Conservation (phyloP, 345 rosid genomes). For the Chamaenerion angustifolium region DNA sequence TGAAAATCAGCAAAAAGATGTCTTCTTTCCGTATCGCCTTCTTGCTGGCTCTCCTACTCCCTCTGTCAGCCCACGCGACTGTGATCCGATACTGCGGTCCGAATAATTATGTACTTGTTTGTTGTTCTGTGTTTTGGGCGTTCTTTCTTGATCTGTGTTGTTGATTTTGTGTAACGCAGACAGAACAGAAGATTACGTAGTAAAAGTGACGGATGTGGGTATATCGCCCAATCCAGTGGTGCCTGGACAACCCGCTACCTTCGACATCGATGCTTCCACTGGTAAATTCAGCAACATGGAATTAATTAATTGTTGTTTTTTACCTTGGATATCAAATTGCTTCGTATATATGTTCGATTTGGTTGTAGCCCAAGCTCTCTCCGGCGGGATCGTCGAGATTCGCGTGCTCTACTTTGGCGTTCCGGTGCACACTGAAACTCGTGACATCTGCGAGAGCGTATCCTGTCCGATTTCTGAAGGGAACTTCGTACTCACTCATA, state of each 20-base stretch:
- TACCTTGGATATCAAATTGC: not conserved
- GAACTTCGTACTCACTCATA: conserved; percentile 49
- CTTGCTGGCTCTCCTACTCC: too few species aligned
- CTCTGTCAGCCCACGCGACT: too few species aligned
- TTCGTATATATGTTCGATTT: not conserved
- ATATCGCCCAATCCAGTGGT: conserved; percentile 49
- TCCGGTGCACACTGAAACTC: conserved; percentile 40
- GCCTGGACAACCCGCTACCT: conserved; percentile 36
- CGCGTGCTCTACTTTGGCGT: conserved; percentile 30
- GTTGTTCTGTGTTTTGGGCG: not conserved
- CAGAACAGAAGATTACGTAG: conserved; percentile 23
- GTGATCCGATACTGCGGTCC: not conserved
- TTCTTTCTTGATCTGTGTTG: not conserved
- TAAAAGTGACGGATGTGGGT: conserved; percentile 32
- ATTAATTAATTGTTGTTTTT: too few species aligned
- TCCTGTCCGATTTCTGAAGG: conserved; percentile 41
- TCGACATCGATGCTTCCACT: conserved; percentile 42
- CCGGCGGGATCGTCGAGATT: conserved; percentile 42
- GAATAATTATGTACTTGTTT: not conserved
- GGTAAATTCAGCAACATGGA: too few species aligned
- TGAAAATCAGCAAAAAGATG: too few species aligned
- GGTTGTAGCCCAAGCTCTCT: conserved; percentile 26
- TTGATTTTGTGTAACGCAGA: conserved; percentile 18
- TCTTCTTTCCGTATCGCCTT: too few species aligned
- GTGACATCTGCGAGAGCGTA: conserved; percentile 43